Evolutionary conservation across 768 basidiomycete species (phyloP).

Genomic region (Leccinum subgranulosum): DNA sequence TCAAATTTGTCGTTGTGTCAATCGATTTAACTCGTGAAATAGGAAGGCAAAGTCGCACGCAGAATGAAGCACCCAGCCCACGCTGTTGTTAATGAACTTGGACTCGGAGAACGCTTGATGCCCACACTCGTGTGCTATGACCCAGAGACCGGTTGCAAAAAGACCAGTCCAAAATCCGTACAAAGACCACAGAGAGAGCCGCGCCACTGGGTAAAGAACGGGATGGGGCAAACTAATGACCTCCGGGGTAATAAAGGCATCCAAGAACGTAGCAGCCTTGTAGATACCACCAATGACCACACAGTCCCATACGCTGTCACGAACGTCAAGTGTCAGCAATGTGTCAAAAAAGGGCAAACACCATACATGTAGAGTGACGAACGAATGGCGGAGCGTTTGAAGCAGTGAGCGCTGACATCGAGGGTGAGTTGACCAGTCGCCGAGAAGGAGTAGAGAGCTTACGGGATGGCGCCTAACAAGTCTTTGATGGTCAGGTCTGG

Average conservation of each 20-base stretch:
- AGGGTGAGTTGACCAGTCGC: neutral
- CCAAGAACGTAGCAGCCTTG: conserved; percentile 63
- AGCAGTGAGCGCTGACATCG: conserved; percentile 70
- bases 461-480: conserved; percentile 81
- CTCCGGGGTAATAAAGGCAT: conserved; percentile 57
- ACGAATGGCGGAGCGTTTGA: conserved; percentile 80
- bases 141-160: conserved; percentile 91
- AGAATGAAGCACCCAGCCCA: conserved; percentile 92
- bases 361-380: conserved; percentile 78
- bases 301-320: conserved; percentile 67
- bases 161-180: conserved; percentile 84
- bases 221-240: conserved; percentile 56
- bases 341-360: neutral
- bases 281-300: conserved; percentile 65
- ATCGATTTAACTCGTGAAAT: conserved; percentile 20
- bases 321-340: conserved; percentile 10
- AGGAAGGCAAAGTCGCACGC: conserved; percentile 46
- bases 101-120: conserved; percentile 96
- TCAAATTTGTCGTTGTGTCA: conserved; percentile 9
- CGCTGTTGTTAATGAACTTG: conserved; percentile 86
- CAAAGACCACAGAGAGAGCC: conserved; percentile 70
- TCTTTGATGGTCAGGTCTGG: conserved; percentile 90
- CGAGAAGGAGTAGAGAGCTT: conserved; percentile 29
- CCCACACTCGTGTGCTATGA: conserved; percentile 92
- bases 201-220: conserved; percentile 56